Conservation (phyloP, 208 protist species). For the Crithidia sp. region DNA sequence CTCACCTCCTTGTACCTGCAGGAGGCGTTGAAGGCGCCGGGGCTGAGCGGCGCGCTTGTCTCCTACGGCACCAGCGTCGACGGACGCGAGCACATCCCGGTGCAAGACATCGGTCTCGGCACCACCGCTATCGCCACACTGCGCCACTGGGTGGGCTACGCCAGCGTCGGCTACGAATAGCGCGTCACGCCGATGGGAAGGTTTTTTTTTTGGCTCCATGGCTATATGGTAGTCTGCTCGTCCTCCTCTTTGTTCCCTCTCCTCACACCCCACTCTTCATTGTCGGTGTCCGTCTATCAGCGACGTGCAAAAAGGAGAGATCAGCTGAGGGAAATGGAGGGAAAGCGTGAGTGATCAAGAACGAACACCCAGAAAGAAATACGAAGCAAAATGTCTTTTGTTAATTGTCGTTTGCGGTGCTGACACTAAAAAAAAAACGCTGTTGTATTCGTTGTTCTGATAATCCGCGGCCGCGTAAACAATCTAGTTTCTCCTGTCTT, state of each 20-base stretch:
- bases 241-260: too few species aligned
- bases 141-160: conserved; percentile 32
- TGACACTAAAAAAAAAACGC: too few species aligned
- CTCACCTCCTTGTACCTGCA: conserved; percentile 19
- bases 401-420: neutral
- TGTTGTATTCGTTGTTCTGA: too few species aligned
- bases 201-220: too few species aligned
- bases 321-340: neutral
- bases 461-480: too few species aligned
- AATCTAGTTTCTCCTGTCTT: too few species aligned
- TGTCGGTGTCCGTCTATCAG: too few species aligned
- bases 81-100: conserved; percentile 23
- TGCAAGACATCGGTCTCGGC: conserved; percentile 29
- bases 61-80: conserved; percentile 38
- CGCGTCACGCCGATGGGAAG: too few species aligned
- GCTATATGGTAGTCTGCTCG: too few species aligned
- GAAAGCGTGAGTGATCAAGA: neutral
- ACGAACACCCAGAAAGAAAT: neutral
- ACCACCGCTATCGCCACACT: conserved; percentile 36
- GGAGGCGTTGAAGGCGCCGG: conserved; percentile 18
- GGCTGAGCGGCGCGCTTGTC: conserved; percentile 17
- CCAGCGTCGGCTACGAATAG: conserved; percentile 32
- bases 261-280: too few species aligned
- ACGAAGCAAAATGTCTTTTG: neutral
- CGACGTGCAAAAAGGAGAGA: too few species aligned